Evolutionary conservation across 208 protist genomes (phyloP).

Genomic region (Acanthamoeba sp.): DNA sequence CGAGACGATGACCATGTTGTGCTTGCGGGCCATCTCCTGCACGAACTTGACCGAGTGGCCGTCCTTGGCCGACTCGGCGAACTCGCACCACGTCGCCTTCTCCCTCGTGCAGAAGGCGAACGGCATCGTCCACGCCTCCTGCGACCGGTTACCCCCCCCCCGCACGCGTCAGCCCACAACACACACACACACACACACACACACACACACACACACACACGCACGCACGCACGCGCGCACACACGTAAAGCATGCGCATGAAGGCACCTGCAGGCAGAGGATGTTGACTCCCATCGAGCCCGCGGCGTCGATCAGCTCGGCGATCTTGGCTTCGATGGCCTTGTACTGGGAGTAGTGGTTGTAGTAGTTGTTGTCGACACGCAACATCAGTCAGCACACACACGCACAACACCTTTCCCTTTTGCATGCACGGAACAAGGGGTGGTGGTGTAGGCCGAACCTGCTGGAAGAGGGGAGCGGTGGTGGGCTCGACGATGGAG

Average conservation of each 20-base stretch:
- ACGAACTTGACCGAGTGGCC: conserved; percentile 87
- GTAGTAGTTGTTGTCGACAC: too few relatives aligned
- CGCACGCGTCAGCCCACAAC: neutral
- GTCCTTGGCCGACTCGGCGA: conserved; percentile 88
- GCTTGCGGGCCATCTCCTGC: conserved; percentile 87
- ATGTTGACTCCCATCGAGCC: conserved; percentile 90
- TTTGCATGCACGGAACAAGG: neutral
- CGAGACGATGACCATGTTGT: conserved; percentile 93
- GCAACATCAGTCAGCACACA: too few relatives aligned
- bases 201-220: conserved; percentile 76
- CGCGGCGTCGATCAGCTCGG: conserved; percentile 88
- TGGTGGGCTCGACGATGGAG: conserved; percentile 87
- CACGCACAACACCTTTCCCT: neutral
- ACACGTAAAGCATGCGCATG: neutral
- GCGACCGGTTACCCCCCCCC: too few relatives aligned
- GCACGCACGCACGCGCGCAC: conserved; percentile 67
- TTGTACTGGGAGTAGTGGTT: conserved; percentile 80
- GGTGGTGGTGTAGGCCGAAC: neutral
- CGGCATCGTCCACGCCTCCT: conserved; percentile 84
- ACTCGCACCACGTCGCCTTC: conserved; percentile 91
- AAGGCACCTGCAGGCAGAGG: conserved; percentile 89
- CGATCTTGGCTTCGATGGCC: conserved; percentile 88
- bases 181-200: too few relatives aligned
- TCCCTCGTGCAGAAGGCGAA: conserved; percentile 93
- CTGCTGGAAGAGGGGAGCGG: conserved; percentile 89